Conservation (phyloP, 306 rosid genomes). For the Adenanthera pavonina region DNA sequence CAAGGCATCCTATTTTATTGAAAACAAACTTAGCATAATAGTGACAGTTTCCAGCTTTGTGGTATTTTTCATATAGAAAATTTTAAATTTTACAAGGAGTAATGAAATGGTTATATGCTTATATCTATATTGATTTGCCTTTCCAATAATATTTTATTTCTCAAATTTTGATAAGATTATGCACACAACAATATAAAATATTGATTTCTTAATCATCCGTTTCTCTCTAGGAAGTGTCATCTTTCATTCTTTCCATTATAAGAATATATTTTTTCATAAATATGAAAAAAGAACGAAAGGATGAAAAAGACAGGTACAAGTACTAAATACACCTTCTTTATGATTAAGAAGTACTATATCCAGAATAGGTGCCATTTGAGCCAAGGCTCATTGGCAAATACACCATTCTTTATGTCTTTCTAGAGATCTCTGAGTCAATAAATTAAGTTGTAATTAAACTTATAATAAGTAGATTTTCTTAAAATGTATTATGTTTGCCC, state of each 20-base stretch:
- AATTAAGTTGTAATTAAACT: neutral
- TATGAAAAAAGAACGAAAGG: neutral
- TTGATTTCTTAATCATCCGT: neutral
- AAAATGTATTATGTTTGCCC: slow-evolving; percentile 9
- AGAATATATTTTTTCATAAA: neutral
- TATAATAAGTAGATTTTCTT: neutral
- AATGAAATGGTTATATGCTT: neutral
- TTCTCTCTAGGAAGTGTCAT: neutral
- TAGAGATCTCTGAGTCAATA: neutral
- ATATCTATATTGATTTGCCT: neutral
- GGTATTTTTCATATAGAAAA: neutral
- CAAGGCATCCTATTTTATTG: neutral
- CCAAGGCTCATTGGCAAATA: neutral
- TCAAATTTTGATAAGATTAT: neutral
- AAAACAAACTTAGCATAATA: neutral
- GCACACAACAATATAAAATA: neutral
- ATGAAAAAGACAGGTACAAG: neutral
- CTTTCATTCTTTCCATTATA: neutral
- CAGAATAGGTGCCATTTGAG: neutral
- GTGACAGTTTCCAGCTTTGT: neutral
- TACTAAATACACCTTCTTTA: neutral
- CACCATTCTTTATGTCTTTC: neutral
- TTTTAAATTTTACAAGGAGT: neutral
- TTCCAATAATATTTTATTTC: neutral
- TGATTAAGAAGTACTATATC: neutral